These are phyloP conservation scores for Stachybotrys echinatus DNA, from an alignment of 2,329 filamentous ascomycete species.

Conservation along the genomic window DNA sequence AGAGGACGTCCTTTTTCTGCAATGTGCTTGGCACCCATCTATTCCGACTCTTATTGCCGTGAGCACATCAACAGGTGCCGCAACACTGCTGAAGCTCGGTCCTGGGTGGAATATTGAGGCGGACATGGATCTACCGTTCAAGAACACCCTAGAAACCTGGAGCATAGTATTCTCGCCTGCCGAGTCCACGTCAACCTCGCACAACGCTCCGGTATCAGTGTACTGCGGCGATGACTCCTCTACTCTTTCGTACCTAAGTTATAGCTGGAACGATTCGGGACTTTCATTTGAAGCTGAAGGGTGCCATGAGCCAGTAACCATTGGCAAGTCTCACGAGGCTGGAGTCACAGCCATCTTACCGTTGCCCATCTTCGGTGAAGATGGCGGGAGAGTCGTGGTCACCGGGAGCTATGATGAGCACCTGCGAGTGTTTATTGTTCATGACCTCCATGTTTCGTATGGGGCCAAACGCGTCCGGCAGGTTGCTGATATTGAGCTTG, in stretches of 20 bases:
- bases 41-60: conserved; percentile 54
- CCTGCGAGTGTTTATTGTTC: conserved; percentile 60
- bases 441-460: conserved; percentile 33
- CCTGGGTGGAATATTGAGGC: conserved; percentile 31
- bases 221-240: conserved; percentile 77
- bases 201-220: conserved; percentile 31
- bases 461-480: conserved; percentile 39
- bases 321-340: conserved; percentile 59
- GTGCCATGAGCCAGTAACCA: conserved; percentile 18
- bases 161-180: conserved; percentile 54
- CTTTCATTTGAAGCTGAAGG: conserved; percentile 8
- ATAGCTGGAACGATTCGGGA: conserved; percentile 12
- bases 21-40: conserved; percentile 67
- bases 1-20: conserved; percentile 60
- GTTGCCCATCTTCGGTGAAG: conserved; percentile 37
- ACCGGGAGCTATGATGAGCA: conserved; percentile 92
- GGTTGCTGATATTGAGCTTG: conserved; percentile 63
- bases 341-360: conserved; percentile 86
- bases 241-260: conserved; percentile 44
- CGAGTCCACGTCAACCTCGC: conserved; percentile 6
- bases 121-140: conserved; percentile 32
- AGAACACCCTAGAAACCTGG: conserved; percentile 67
- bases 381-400: conserved; percentile 55
- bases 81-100: conserved; percentile 49
- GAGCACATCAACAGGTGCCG: conserved; percentile 64